Base-by-base conservation (phyloP, 2,329 filamentous ascomycete genomes). In the Trichoderma hamatum region DNA sequence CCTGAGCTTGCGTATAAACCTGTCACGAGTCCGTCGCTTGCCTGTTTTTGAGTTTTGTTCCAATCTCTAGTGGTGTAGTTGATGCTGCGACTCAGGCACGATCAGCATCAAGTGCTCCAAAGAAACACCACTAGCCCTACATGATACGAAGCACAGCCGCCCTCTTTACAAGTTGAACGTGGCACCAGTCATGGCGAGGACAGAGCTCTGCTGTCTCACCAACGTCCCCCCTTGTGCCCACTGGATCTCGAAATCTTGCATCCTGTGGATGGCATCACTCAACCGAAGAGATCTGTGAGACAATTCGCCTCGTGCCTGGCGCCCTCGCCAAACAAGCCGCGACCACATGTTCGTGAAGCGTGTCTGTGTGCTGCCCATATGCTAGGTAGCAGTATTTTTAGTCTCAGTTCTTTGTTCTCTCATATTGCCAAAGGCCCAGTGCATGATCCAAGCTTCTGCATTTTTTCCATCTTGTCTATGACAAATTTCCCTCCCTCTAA, bases 251-350 rank as follows among this genome's bases (percentile, higher is more conserved):
- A 54, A 54, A 54, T 52, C 58, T 46, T 54, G 61, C 62, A 39
- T 66, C 21, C 21, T 46, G 34, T 58, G 65, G 59, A 63, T 59
- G 69, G 36, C 55, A 36, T 70, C 51, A 46, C 58, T 46, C 49
- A 34, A 32, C 39, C 63, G 49, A 59, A 61, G 51, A 68, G 59
- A 63, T 68, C 69, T 68, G 69, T 68, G 65, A 68, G 65, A 68
- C 69, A 59, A 19, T 59, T 68, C 65, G 69, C 69, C 52, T 70
- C 58, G 52, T 55, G 43, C 55, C 54, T 64, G 65, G 39, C 32
- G 64, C 43, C 63, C 28, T 62, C 58, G 54, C 46, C 68, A 70
- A 39, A 51, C 63, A 56, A 70, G 55, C 62, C 26, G 28, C 54
- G 52, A 39, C 63, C 63, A 66, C 63, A 66, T 49, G 63, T 54